Base-by-base conservation (phyloP, 768 basidiomycete species). In the Pholiota conissans region DNA sequence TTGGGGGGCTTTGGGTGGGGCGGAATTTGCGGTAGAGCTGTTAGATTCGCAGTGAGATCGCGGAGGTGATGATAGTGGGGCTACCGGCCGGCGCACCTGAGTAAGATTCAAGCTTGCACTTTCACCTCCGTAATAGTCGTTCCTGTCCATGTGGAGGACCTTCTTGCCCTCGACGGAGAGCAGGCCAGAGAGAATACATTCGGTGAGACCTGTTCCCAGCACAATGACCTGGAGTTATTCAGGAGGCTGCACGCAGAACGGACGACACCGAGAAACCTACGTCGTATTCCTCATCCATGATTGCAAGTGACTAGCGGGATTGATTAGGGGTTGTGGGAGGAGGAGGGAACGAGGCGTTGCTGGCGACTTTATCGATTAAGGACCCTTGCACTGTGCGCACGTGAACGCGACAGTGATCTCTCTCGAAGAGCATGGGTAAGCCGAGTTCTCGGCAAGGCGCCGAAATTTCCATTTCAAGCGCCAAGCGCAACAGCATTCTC, bases 81-180 rank as follows among this genome's bases (percentile, higher is more conserved):
- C 29, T 42, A 42, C 35, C 27, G 32, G 55, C 22, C 14, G 20
- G n/a, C 48, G 49, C 68, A 92, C 96, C 87, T 99, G 97, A 18
- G 95, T 97, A 66, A 99, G 75, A 78, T 98, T 99, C 73, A 98
- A 78, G 78, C 91, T 94, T 46, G 97, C 97, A 69, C 92, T 91
- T 69, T 98, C 97, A 55, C 92, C 97, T 45, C 97, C 97, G 61
- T 99, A 99, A 76, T 99, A 99, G 74, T 99, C 96, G 68, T 98
- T 98, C 68, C 93, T 82, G 75, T 96, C 95, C 84, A 97, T 98
- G 75, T 99, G 97, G 50, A 99, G 86, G 67, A 99, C 97, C 79
- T 98, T 99, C 84, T 98, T 98, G 62, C 97, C 96, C 73, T 98
- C 97, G 45, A 98, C 96, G n/a, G 96, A 98, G 66, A 99, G 82